These are phyloP conservation scores for Trametes maxima DNA, from an alignment of 768 basidiomycete genomes.

Conservation along the genomic window DNA sequence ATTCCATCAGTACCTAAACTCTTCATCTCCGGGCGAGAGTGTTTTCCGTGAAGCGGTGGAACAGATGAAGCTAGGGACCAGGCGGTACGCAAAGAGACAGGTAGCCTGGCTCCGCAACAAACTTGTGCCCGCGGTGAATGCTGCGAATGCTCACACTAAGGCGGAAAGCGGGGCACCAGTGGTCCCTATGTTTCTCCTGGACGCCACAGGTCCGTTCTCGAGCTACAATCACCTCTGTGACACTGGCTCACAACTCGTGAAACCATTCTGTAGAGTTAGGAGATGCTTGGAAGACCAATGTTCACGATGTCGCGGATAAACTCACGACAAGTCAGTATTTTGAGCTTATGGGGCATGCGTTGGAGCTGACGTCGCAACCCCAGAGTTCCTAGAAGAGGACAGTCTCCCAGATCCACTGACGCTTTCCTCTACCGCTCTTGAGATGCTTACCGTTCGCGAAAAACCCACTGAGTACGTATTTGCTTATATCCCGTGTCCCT, in stretches of 20 bases:
- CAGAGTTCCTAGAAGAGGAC: slow-evolving; percentile 58
- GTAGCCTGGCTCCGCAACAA: slow-evolving; percentile 93
- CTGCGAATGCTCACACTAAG: slow-evolving; percentile 41
- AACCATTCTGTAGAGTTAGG: slow-evolving; percentile 45
- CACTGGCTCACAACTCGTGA: not conserved
- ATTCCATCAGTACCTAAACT: slow-evolving; percentile 69
- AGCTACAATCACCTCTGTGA: not conserved
- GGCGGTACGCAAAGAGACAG: slow-evolving; percentile 91
- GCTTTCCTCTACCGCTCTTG: slow-evolving; percentile 56
- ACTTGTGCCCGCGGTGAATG: slow-evolving; percentile 69
- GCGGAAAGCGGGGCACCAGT: slow-evolving; percentile 32
- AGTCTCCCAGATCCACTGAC: slow-evolving; percentile 57
- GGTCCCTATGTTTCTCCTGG: slow-evolving; percentile 57
- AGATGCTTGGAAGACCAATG: slow-evolving; percentile 59
- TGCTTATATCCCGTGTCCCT: not conserved
- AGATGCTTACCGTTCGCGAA: slow-evolving; percentile 48
- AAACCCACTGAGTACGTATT: slow-evolving; percentile 49
- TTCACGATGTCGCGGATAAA: slow-evolving; percentile 50
- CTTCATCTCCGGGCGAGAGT: slow-evolving; percentile 39
- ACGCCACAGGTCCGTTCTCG: slow-evolving; percentile 60
- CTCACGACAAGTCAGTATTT: slow-evolving; percentile 49
- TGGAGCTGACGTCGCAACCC: not conserved
- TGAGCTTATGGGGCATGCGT: not conserved
- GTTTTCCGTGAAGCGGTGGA: slow-evolving; percentile 62
- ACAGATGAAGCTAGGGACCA: slow-evolving; percentile 83